Conservation (phyloP, 192 early-diverging fungal genomes). For the Kappamyces sp. region DNA sequence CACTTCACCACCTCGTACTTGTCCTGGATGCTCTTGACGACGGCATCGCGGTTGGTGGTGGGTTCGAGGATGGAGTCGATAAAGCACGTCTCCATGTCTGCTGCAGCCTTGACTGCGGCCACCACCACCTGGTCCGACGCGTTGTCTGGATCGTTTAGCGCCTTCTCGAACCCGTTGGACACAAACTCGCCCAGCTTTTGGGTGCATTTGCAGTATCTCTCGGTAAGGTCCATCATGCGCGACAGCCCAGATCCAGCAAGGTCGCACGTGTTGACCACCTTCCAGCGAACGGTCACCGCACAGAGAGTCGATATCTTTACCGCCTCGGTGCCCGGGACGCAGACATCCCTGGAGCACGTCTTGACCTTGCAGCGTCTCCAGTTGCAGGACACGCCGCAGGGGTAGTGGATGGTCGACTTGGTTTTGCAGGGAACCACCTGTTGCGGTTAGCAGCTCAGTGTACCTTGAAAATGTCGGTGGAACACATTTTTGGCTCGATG, state of each 20-base stretch:
- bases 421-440: neutral
- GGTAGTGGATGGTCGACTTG: neutral
- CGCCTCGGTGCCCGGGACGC: neutral
- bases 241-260: neutral
- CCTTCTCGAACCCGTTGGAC: neutral
- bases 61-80: neutral
- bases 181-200: neutral
- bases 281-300: neutral
- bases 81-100: neutral
- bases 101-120: neutral
- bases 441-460: too few species aligned
- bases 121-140: neutral
- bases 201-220: neutral
- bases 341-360: neutral
- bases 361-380: neutral
- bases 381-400: neutral
- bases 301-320: neutral
- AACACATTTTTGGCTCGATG: neutral
- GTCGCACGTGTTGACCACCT: neutral
- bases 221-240: neutral
- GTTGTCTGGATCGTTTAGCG: neutral
- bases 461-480: neutral
- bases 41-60: neutral
- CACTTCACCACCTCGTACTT: neutral
- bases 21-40: neutral